Percentiles rank a stretch among this genome's conserved stretches.
These are phyloP conservation scores for Lactarius deliciosus DNA, from an alignment of 768 basidiomycete genomes.

Conservation along the genomic window DNA sequence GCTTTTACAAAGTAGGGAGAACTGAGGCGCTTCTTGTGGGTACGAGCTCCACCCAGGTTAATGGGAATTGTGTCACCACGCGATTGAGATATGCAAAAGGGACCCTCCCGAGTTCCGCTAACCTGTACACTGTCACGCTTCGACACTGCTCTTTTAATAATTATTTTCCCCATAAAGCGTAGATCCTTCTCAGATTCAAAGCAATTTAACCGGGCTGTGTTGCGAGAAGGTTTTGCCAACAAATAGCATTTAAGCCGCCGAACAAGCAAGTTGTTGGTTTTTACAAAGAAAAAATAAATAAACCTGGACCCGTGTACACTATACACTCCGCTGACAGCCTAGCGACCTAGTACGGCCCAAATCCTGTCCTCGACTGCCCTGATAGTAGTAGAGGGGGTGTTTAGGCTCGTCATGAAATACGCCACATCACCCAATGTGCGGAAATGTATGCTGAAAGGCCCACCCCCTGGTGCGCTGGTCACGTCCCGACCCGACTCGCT, in stretches of 20 bases:
- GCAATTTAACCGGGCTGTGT: background rate
- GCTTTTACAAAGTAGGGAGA: slow-evolving; percentile 55
- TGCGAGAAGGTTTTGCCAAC: slow-evolving; percentile 7
- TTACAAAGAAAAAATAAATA: background rate
- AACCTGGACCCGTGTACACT: background rate
- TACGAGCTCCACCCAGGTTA: background rate
- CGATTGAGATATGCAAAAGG: slow-evolving; percentile 1
- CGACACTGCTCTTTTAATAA: background rate
- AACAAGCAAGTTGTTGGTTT: slow-evolving; percentile 6
- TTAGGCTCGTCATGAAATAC: slow-evolving; percentile 91
- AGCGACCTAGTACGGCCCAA: slow-evolving; percentile 39
- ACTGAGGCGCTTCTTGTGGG: background rate
- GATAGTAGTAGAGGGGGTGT: slow-evolving; percentile 55
- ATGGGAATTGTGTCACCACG: background rate
- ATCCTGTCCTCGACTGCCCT: slow-evolving; percentile 65
- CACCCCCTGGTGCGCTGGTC: slow-evolving; percentile 50
- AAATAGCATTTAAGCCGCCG: slow-evolving; percentile 18
- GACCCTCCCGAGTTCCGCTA: background rate
- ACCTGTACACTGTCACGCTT: slow-evolving; percentile 16
- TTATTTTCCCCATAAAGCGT: background rate
- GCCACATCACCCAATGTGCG: slow-evolving; percentile 88
- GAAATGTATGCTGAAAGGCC: slow-evolving; percentile 72
- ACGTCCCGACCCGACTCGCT: slow-evolving; percentile 32
- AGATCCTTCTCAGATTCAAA: background rate
- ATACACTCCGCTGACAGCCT: background rate